Evolutionary conservation across 2,329 filamentous ascomycete genomes (phyloP).

Genomic region (Lasiodiplodia sp.): DNA sequence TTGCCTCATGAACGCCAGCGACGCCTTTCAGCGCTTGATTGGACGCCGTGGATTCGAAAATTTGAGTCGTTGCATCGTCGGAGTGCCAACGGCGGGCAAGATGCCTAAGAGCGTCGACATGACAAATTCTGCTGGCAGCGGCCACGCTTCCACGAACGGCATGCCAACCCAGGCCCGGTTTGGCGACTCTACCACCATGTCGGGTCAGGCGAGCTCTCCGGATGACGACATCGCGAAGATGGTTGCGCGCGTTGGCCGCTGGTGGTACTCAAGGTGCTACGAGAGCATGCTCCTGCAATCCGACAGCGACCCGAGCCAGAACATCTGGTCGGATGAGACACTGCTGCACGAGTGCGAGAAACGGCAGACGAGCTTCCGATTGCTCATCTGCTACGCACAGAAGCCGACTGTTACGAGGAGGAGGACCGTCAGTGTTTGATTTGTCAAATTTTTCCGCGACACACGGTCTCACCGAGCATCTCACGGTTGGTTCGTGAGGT

Average conservation of each 20-base stretch:
- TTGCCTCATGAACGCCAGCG: slow-evolving; percentile 62
- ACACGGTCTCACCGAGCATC: neutral
- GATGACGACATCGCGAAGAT: slow-evolving; percentile 91
- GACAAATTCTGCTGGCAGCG: slow-evolving; percentile 12
- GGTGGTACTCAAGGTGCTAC: slow-evolving; percentile 97
- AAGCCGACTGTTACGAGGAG: slow-evolving; percentile 66
- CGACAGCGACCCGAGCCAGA: slow-evolving; percentile 52
- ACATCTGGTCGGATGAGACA: slow-evolving; percentile 80
- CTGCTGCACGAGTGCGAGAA: slow-evolving; percentile 86
- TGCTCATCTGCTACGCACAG: slow-evolving; percentile 90
- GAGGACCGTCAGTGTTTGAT: slow-evolving; percentile 58
- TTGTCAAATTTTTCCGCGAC: neutral
- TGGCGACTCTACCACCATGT: slow-evolving; percentile 51
- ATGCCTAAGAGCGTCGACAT: slow-evolving; percentile 44
- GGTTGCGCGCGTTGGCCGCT: slow-evolving; percentile 88
- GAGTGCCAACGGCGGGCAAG: slow-evolving; percentile 72
- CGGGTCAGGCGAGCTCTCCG: neutral
- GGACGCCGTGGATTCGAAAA: slow-evolving; percentile 74
- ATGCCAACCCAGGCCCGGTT: slow-evolving; percentile 60
- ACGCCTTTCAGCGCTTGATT: slow-evolving; percentile 66
- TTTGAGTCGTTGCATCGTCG: slow-evolving; percentile 78
- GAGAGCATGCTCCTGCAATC: slow-evolving; percentile 58
- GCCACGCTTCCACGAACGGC: neutral
- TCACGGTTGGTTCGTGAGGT: slow-evolving; percentile 5
- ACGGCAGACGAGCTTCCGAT: slow-evolving; percentile 84